phyloP scores from a whole-genome alignment of 805 yeast genomes.

The Clavispora carvajalis region DNA sequence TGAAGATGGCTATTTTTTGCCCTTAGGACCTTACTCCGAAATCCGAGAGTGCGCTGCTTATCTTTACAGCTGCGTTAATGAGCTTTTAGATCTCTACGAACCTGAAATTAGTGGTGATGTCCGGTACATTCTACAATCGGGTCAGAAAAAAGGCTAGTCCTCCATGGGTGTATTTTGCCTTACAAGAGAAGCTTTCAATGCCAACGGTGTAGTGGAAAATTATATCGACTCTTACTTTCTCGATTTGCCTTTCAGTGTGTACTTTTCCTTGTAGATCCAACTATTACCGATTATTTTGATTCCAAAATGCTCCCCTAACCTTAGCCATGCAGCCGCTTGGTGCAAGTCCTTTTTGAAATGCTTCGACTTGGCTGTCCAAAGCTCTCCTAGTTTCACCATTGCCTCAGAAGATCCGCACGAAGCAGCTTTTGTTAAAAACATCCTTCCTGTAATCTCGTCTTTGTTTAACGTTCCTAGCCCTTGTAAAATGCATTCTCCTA shows the following conservation, averaged over 20 bases:
- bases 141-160: slow-evolving; percentile 3
- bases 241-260: slow-evolving; percentile 21
- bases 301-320: slow-evolving; percentile 61
- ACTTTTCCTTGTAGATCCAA: slow-evolving; percentile 73
- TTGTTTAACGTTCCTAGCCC: slow-evolving; percentile 48
- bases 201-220: neutral
- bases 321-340: slow-evolving; percentile 66
- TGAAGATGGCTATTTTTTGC: slow-evolving; percentile 26
- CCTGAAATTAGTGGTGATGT: slow-evolving; percentile 9
- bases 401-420: slow-evolving; percentile 64
- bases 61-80: slow-evolving; percentile 25
- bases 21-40: slow-evolving; percentile 33
- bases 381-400: slow-evolving; percentile 61
- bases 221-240: neutral
- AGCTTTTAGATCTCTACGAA: slow-evolving; percentile 23
- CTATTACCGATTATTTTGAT: slow-evolving; percentile 59
- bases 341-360: slow-evolving; percentile 51
- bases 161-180: neutral
- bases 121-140: slow-evolving; percentile 9
- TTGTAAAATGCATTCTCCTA: slow-evolving; percentile 52
- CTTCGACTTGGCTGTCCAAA: slow-evolving; percentile 58
- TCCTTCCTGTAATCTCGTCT: slow-evolving; percentile 54
- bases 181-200: neutral
- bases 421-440: slow-evolving; percentile 59
- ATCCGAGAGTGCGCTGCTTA: slow-evolving; percentile 29